Evolutionary conservation across 176 grass and related monocot genomes (phyloP).

Genomic region (Areca catechu): DNA sequence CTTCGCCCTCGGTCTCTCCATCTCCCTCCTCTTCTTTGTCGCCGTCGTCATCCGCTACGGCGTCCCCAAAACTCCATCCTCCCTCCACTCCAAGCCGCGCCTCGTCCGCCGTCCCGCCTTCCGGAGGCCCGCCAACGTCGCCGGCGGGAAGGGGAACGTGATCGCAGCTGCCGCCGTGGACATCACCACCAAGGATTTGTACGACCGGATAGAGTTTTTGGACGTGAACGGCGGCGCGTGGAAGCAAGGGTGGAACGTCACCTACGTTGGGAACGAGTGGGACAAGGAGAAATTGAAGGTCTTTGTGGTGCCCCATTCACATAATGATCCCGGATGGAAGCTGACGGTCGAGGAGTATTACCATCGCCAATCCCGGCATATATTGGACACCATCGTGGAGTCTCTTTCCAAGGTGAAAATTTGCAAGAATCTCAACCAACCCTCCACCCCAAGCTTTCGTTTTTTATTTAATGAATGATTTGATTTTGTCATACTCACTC

Average conservation of each 20-base stretch:
- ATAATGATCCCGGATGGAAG: constrained; percentile 95
- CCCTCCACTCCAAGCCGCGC: constrained; percentile 29
- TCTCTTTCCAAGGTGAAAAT: constrained; percentile 73
- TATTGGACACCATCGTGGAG: constrained; percentile 82
- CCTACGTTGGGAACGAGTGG: constrained; percentile 76
- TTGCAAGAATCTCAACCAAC: background rate
- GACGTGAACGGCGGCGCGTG: constrained; percentile 80
- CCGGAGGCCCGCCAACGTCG: constrained; percentile 42
- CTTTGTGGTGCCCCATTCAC: constrained; percentile 92
- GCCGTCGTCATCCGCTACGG: constrained; percentile 49
- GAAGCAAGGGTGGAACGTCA: constrained; percentile 92
- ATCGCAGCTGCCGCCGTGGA: constrained; percentile 48
- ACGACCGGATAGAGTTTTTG: constrained; percentile 82
- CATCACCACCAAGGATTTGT: constrained; percentile 82
- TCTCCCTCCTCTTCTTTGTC: constrained; percentile 52
- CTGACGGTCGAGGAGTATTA: constrained; percentile 97
- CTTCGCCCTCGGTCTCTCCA: constrained; percentile 39
- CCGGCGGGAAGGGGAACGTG: constrained; percentile 6
- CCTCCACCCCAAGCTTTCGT: background rate
- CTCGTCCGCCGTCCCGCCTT: constrained; percentile 48
- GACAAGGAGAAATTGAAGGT: constrained; percentile 86
- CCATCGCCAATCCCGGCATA: constrained; percentile 66
- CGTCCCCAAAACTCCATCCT: constrained; percentile 45
- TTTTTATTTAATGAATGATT: too few species aligned
- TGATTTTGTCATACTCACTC: too few species aligned